A percentile compares a stretch with the other conserved stretches of the same genome.
phyloP scores from a whole-genome alignment of 2,329 filamentous ascomycete genomes.

The Monosporascus sp. region DNA sequence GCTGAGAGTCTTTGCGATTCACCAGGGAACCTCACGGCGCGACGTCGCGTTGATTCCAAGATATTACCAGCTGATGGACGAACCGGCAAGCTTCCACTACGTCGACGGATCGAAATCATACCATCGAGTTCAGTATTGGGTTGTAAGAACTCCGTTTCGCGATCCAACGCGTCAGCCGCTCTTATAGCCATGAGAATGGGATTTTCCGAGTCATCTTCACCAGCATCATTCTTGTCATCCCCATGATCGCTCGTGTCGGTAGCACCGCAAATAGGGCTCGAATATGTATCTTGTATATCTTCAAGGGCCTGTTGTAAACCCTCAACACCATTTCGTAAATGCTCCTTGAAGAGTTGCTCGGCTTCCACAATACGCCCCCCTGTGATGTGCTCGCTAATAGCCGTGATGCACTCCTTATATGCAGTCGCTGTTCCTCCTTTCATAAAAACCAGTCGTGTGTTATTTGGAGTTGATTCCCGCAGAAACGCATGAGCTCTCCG shows the following conservation, averaged over 20 bases:
- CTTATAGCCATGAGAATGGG: conserved; percentile 52
- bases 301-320: conserved; percentile 25
- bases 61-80: conserved; percentile 39
- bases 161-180: conserved; percentile 53
- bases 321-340: conserved; percentile 45
- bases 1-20: neutral
- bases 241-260: conserved; percentile 10
- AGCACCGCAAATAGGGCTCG: conserved; percentile 2
- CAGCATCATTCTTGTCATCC: conserved; percentile 3
- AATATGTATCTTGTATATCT: conserved; percentile 1
- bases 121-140: conserved; percentile 44
- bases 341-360: conserved; percentile 43
- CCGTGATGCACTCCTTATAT: conserved; percentile 47
- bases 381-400: conserved; percentile 49
- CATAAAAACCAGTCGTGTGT: conserved; percentile 54
- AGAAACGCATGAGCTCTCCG: conserved; percentile 49
- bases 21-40: conserved; percentile 31
- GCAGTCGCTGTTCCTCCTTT: conserved; percentile 54
- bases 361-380: conserved; percentile 45
- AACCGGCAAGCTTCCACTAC: conserved; percentile 47
- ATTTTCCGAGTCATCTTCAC: conserved; percentile 30
- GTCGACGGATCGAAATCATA: conserved; percentile 32
- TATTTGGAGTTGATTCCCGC: conserved; percentile 35
- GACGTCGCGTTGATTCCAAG: conserved; percentile 41
- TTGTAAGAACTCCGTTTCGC: conserved; percentile 50